phyloP scores from a whole-genome alignment of 176 grass and related monocot species.

The Cocos nucifera region DNA sequence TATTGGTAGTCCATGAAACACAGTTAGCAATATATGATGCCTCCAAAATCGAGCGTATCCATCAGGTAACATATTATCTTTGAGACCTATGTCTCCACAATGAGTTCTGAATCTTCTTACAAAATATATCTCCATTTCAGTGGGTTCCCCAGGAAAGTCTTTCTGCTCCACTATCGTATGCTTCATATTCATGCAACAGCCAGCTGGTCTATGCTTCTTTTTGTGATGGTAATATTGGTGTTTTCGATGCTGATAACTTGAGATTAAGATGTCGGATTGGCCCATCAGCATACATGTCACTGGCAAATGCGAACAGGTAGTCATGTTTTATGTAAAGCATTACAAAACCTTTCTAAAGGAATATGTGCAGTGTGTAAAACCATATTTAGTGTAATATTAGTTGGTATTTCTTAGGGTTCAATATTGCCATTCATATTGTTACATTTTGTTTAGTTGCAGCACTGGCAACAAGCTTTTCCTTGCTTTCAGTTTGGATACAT shows the following conservation, averaged over 20 bases:
- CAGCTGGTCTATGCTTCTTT: conserved; percentile 81
- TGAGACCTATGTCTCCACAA: conserved; percentile 7
- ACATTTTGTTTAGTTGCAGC: no score
- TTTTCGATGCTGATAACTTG: conserved; percentile 88
- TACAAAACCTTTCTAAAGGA: no score
- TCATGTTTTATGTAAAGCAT: no score
- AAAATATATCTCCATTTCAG: conserved; percentile 46
- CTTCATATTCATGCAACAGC: conserved; percentile 85
- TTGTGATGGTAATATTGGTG: conserved; percentile 66
- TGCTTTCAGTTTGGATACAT: no score
- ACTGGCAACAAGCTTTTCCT: no score
- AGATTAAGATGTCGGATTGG: conserved; percentile 82
- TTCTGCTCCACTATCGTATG: conserved; percentile 66
- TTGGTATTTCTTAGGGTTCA: no score
- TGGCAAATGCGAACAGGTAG: conserved; percentile 40
- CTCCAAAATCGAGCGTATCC: conserved; percentile 69
- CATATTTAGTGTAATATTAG: no score
- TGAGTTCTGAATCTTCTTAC: background rate
- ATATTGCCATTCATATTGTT: no score
- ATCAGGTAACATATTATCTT: conserved; percentile 45
- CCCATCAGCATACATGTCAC: conserved; percentile 50
- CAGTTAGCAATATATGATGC: conserved; percentile 90
- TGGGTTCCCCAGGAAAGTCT: conserved; percentile 72
- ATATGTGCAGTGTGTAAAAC: no score
- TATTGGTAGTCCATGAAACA: conserved; percentile 91